Conservation (phyloP, 1,284 basidiomycete genomes). For the Phellopilus nigrolimitatus region DNA sequence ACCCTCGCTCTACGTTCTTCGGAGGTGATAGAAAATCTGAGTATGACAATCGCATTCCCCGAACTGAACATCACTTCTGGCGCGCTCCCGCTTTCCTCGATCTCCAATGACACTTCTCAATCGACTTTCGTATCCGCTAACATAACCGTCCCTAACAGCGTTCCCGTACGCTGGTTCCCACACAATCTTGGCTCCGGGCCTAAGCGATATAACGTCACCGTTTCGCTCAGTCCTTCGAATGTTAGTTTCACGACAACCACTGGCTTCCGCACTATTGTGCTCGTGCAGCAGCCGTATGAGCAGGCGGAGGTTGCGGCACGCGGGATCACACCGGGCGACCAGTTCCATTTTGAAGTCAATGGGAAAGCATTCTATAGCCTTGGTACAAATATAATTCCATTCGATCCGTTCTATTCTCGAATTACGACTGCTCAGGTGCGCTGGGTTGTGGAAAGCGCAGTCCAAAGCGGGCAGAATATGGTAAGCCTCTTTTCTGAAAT, state of each 20-base stretch:
- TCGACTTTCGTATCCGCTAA: constrained; percentile 38
- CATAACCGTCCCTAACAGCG: constrained; percentile 42
- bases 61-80: constrained; percentile 40
- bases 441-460: constrained; percentile 54
- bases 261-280: constrained; percentile 53
- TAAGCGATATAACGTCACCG: constrained; percentile 47
- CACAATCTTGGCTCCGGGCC: constrained; percentile 52
- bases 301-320: constrained; percentile 39
- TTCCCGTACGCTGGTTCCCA: constrained; percentile 51
- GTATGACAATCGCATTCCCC: constrained; percentile 40
- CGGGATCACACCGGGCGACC: constrained; percentile 53
- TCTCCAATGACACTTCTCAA: constrained; percentile 31
- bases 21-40: constrained; percentile 30
- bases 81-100: constrained; percentile 26
- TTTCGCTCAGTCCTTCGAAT: constrained; percentile 27
- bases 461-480: constrained; percentile 55
- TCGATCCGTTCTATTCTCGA: constrained; percentile 54
- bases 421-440: constrained; percentile 45
- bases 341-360: constrained; percentile 57
- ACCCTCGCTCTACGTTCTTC: constrained; percentile 47
- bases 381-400: constrained; percentile 56
- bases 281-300: constrained; percentile 45
- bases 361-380: constrained; percentile 50
- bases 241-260: constrained; percentile 39
- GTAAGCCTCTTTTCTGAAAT: constrained; percentile 27